These are phyloP conservation scores for Cerrena zonata DNA, from an alignment of 1,284 basidiomycete species.

Conservation along the genomic window DNA sequence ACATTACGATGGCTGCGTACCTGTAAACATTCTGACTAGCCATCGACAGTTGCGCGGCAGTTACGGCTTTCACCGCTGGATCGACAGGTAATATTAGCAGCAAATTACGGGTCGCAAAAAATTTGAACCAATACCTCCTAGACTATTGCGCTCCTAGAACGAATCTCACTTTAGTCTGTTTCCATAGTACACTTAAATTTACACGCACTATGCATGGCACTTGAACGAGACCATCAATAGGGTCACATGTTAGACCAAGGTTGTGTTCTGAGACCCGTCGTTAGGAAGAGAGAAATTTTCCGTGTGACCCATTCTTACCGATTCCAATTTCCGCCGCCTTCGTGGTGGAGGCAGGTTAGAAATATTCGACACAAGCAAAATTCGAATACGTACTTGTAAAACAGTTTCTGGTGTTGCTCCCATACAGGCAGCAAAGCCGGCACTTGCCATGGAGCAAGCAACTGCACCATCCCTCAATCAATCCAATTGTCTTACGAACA, in stretches of 20 bases:
- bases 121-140: conserved; percentile 78
- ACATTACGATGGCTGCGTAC: neutral
- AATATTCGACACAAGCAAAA: neutral
- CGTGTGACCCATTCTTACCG: too few species aligned
- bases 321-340: conserved; percentile 95
- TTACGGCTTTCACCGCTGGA: conserved; percentile 79
- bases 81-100: too few species aligned
- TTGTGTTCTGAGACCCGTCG: conserved; percentile 59
- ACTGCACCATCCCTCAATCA: conserved; percentile 44
- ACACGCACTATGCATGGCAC: conserved; percentile 84
- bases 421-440: conserved; percentile 90
- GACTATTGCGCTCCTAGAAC: conserved; percentile 72
- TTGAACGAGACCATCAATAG: conserved; percentile 87
- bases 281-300: neutral
- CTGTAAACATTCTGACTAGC: conserved; percentile 80
- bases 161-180: conserved; percentile 4
- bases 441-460: conserved; percentile 87
- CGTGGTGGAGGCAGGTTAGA: conserved; percentile 11
- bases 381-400: conserved; percentile 54
- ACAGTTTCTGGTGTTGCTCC: conserved; percentile 81
- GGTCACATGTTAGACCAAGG: conserved; percentile 86
- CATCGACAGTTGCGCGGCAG: conserved; percentile 90
- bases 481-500: neutral
- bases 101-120: too few species aligned
- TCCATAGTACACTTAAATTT: neutral